Evolutionary conservation across 495 filamentous ascomycete genomes (phyloP), one percentile per base, ranked within the genome.

Genomic region (Xylaria curta): DNA sequence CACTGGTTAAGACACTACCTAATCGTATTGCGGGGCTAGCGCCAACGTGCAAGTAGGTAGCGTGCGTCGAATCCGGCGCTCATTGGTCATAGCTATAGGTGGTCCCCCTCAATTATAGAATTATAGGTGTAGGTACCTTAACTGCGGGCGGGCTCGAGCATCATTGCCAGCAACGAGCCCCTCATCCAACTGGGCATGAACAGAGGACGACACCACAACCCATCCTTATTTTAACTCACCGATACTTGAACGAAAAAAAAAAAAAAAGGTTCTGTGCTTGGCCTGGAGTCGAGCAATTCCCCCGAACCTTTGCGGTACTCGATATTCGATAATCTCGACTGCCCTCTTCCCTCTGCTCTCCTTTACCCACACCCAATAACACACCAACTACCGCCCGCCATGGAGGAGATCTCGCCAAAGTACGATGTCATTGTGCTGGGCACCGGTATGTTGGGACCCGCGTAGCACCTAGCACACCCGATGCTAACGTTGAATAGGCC

Each of bases 401-500:
- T 97, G 94, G 96, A 97, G 81, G 96, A 99, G 83, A 97, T 99
- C 76, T 93, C 94, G 68, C 90, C 91, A 68, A 94, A 97, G 82
- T 99, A 99, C 87, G 96, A 99, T 88, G 92, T 97, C 81, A 92
- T 99, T 76, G 97, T 99, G 78, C 91, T 99, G 79, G 96, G 96
- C 84, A 99, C 96, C 78, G 94, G 94, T 96, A 83, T 77, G 86
- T 83, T 73, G 69, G 66, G 73, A 76, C 76, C 78, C 76, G 82
- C 79, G n/a, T 21, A 21, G 58, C 58, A 60, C 58, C 9, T 8
- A 5, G 12, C 26, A 59, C 31, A 82, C 84, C 84, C 44, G 33
- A 61, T 65, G 17, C 33, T 60, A 19, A 72, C 46, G 9, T 44
- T 51, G 26, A 70, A 15, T 77, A 97, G 96, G 96, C 75, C 82